These are phyloP conservation scores for Solanum acaule DNA, from an alignment of 257 asterid genomes.

Conservation along the genomic window DNA sequence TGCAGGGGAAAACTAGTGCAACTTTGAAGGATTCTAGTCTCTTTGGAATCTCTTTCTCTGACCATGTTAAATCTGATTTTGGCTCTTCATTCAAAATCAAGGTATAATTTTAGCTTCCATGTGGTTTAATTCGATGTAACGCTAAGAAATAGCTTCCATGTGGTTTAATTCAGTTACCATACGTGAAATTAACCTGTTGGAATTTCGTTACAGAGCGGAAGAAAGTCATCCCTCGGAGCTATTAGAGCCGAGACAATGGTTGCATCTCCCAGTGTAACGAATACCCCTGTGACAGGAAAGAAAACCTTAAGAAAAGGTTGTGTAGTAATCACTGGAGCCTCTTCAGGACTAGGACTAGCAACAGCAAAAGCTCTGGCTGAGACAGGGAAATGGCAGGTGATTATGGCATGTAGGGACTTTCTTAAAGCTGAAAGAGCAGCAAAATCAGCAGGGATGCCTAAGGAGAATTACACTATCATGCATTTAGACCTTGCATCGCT, in stretches of 20 bases:
- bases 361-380: slow-evolving; percentile 81
- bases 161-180: not conserved
- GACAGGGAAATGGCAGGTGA: slow-evolving; percentile 76
- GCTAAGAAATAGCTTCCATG: not conserved
- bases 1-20: slow-evolving; percentile 53
- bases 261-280: slow-evolving; percentile 41
- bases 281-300: slow-evolving; percentile 33
- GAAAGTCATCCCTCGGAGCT: slow-evolving; percentile 9
- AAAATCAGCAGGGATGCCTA: slow-evolving; percentile 58
- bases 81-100: slow-evolving; percentile 37
- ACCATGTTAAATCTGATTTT: slow-evolving; percentile 43
- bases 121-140: not conserved
- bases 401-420: slow-evolving; percentile 93
- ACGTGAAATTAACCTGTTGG: not conserved
- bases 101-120: not conserved
- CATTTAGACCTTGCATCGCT: slow-evolving; percentile 79
- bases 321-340: slow-evolving; percentile 74
- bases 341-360: slow-evolving; percentile 82
- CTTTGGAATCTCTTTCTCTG: slow-evolving; percentile 58
- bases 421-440: slow-evolving; percentile 81
- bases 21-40: slow-evolving; percentile 53
- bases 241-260: slow-evolving; percentile 39
- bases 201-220: slow-evolving; percentile 21
- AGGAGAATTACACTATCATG: slow-evolving; percentile 70
- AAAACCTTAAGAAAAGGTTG: slow-evolving; percentile 66